Evolutionary conservation across 345 rosid genomes (phyloP).

Genomic region (Populus pruinosa): DNA sequence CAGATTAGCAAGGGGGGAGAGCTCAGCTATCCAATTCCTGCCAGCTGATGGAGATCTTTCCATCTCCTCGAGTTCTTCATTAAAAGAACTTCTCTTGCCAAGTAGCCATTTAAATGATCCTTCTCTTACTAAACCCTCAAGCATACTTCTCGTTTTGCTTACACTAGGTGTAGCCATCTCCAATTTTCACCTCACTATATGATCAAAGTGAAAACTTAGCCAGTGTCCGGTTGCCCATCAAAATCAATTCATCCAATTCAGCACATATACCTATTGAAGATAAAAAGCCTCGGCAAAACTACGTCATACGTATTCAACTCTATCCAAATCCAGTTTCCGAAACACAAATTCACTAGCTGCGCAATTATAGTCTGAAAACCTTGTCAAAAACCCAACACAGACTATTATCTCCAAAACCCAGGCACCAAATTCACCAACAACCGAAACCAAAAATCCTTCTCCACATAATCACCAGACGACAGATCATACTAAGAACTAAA

Average conservation of each 20-base stretch:
- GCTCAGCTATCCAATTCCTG: constrained; percentile 78
- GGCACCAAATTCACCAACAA: not conserved
- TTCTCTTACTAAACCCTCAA: constrained; percentile 74
- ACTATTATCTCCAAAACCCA: not conserved
- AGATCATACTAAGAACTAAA: not conserved
- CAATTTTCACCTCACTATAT: not conserved
- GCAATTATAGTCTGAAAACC: not conserved
- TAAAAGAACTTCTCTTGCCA: constrained; percentile 54
- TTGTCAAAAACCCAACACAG: not conserved
- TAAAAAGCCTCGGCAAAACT: not conserved
- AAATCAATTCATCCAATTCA: not conserved
- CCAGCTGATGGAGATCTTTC: constrained; percentile 66
- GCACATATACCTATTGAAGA: not conserved
- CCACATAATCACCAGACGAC: not conserved
- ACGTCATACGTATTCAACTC: not conserved
- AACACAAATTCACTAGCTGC: not conserved
- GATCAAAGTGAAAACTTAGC: not conserved
- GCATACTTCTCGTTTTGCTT: constrained; percentile 63
- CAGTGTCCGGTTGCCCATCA: not conserved
- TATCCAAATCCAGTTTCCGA: not conserved
- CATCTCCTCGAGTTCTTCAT: constrained; percentile 83
- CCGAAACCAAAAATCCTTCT: not conserved
- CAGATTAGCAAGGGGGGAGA: constrained; percentile 77
- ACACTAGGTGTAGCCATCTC: constrained; percentile 43
- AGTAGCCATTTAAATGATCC: constrained; percentile 90